Percentiles rank a stretch among this genome's conserved stretches.
Conservation (phyloP, 345 rosid species). For the Combretum micranthum region DNA sequence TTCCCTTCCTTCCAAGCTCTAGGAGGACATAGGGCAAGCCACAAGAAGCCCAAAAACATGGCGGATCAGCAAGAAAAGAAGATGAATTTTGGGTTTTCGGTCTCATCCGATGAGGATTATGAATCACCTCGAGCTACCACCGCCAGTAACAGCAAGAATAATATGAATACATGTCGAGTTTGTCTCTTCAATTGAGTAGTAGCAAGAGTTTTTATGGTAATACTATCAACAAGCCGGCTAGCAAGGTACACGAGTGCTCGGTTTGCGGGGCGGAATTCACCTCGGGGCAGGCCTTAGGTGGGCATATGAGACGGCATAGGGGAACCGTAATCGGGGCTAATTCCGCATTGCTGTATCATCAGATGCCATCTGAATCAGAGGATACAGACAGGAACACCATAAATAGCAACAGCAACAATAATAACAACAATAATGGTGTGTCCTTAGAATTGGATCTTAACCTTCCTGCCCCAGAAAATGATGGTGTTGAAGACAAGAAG, state of each 20-base stretch:
- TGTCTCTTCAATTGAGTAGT: conserved; percentile 52
- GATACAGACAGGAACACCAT: conserved; percentile 8
- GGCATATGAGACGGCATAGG: conserved; percentile 97
- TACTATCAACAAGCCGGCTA: conserved; percentile 7
- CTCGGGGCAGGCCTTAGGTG: conserved; percentile 94
- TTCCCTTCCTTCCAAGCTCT: conserved; percentile 96
- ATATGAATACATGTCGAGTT: conserved; percentile 6
- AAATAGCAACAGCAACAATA: conserved; percentile 24
- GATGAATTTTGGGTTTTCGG: not conserved
- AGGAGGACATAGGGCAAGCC: conserved; percentile 97
- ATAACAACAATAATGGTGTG: conserved; percentile 25
- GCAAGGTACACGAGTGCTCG: conserved; percentile 79
- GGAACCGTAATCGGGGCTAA: conserved; percentile 19
- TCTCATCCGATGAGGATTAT: conserved; percentile 20
- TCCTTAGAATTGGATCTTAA: conserved; percentile 90
- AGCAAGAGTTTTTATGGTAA: conserved; percentile 12
- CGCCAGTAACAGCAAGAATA: not conserved
- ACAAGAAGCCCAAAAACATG: conserved; percentile 65
- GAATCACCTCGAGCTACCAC: not conserved
- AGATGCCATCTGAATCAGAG: conserved; percentile 37
- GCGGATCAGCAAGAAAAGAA: not conserved
- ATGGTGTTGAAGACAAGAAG: conserved; percentile 17
- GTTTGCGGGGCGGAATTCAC: conserved; percentile 85
- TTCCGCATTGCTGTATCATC: conserved; percentile 30
- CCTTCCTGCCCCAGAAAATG: conserved; percentile 86